A percentile compares a stretch with the other conserved stretches of the same genome.
Conservation (phyloP, 2,329 filamentous ascomycete species). For the Penicillium janthinellum region DNA sequence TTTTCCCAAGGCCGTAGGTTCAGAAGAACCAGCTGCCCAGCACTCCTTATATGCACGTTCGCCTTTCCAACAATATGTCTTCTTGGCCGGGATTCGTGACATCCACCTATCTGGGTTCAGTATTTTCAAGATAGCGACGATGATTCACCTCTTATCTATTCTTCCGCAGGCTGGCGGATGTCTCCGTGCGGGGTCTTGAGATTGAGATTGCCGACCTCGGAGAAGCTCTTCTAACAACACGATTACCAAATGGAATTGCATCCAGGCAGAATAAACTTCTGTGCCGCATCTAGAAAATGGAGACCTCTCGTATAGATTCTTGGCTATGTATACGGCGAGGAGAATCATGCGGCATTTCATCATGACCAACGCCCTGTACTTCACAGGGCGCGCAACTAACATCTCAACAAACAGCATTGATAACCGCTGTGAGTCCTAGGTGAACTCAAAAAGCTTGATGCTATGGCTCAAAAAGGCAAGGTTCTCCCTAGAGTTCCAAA, state of each 20-base stretch:
- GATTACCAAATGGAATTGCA: not conserved
- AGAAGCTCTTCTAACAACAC: not conserved
- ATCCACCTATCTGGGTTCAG: not conserved
- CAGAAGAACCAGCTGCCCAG: not conserved
- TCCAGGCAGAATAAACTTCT: not conserved
- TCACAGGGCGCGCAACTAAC: no score
- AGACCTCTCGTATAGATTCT: not conserved
- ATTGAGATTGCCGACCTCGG: not conserved
- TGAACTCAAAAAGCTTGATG: not conserved
- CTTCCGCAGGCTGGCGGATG: not conserved
- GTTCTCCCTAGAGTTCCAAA: slow-evolving; percentile 21
- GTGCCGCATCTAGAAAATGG: not conserved
- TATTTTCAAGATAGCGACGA: no score
- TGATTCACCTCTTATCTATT: not conserved
- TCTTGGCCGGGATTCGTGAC: no score
- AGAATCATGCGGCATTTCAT: not conserved
- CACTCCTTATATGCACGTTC: no score
- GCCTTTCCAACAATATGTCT: no score
- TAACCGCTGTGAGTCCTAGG: no score
- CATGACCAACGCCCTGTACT: not conserved
- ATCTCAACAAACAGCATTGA: no score
- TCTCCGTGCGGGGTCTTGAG: not conserved
- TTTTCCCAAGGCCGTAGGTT: not conserved
- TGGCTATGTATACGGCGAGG: not conserved
- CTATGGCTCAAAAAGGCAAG: not conserved